phyloP scores from a whole-genome alignment of 345 rosid genomes.

The Eucalyptus viminalis region DNA sequence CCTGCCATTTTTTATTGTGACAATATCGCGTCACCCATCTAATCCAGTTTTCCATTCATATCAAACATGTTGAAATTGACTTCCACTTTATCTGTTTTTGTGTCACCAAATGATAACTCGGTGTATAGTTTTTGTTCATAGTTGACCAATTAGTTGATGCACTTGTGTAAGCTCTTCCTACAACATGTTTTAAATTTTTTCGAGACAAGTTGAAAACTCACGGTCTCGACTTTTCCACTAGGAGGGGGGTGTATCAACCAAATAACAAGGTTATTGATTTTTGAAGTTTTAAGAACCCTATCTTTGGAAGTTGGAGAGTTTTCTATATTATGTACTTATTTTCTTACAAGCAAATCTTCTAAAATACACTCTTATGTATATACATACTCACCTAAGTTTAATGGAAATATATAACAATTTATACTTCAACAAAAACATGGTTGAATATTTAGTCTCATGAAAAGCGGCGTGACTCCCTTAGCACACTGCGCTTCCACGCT shows the following conservation, averaged over 20 bases:
- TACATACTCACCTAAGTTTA: no score
- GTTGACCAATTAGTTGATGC: background rate
- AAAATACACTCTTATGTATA: no score
- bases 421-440: background rate
- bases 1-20: no score
- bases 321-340: no score
- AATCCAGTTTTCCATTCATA: no score
- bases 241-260: background rate
- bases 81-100: no score
- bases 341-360: background rate
- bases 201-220: background rate
- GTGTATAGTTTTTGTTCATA: no score
- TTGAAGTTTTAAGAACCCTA: background rate
- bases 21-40: no score
- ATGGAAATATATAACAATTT: no score
- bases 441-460: background rate
- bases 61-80: no score
- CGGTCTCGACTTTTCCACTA: background rate
- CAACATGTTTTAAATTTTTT: background rate
- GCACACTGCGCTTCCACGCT: background rate
- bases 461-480: background rate
- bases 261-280: background rate
- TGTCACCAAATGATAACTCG: accelerated
- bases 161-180: background rate
- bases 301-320: background rate